A percentile compares a stretch with the other conserved stretches of the same genome.
phyloP scores from a whole-genome alignment of 345 rosid species.

The Abelmoschus esculentus region DNA sequence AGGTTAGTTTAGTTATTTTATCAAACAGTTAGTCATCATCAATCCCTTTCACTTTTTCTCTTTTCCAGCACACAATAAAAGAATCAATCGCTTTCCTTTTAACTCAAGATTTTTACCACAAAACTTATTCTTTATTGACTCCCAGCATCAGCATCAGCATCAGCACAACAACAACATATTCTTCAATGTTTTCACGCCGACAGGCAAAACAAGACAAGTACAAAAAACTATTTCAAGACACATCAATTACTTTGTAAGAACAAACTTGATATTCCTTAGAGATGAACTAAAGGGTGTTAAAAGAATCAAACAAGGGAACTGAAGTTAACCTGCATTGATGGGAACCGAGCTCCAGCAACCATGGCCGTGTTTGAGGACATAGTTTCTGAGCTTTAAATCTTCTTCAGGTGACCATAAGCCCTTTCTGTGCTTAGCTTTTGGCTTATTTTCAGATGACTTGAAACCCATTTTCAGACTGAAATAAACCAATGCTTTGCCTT shows the following conservation, averaged over 20 bases:
- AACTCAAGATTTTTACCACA: slow-evolving; percentile 1
- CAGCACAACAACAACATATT: not conserved
- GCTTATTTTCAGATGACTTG: slow-evolving; percentile 37
- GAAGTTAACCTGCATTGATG: slow-evolving; percentile 58
- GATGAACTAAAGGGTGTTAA: not conserved
- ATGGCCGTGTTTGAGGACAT: slow-evolving; percentile 63
- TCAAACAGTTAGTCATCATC: not conserved
- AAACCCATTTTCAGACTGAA: slow-evolving; percentile 24
- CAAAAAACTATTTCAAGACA: not conserved
- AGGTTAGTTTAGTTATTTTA: slow-evolving; percentile 16
- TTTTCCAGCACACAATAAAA: not conserved
- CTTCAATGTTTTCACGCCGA: not conserved
- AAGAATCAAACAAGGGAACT: not conserved
- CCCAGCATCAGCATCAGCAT: too few species aligned
- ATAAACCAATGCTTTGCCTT: not conserved
- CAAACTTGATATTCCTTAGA: not conserved
- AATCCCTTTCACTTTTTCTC: not conserved
- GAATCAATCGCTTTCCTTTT: not conserved
- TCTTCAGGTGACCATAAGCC: slow-evolving; percentile 99
- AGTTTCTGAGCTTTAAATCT: slow-evolving; percentile 63
- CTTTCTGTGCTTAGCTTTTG: slow-evolving; percentile 58
- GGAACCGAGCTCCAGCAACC: slow-evolving; percentile 88
- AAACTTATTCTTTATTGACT: too few species aligned
- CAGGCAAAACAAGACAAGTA: not conserved
- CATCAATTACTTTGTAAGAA: not conserved